Conservation (phyloP, 2,329 filamentous ascomycete genomes). For the Venturia pyrina region DNA sequence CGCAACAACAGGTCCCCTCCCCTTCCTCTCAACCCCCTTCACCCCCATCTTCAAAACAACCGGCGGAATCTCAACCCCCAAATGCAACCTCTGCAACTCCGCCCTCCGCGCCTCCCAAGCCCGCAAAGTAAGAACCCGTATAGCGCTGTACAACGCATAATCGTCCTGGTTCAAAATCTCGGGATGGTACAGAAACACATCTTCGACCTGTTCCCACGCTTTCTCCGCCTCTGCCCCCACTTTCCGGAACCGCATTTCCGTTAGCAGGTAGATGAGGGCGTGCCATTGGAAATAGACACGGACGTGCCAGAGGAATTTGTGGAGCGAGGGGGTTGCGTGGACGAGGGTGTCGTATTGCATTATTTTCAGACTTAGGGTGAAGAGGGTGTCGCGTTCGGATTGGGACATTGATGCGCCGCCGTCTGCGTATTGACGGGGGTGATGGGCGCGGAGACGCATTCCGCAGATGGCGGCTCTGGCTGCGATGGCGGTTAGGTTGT, state of each 20-base stretch:
- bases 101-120: conserved; percentile 30
- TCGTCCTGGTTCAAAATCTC: conserved; percentile 28
- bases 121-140: conserved; percentile 33
- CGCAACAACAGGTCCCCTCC: neutral
- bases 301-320: conserved; percentile 37
- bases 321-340: conserved; percentile 28
- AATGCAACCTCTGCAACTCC: neutral
- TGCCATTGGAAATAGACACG: conserved; percentile 43
- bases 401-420: conserved; percentile 20
- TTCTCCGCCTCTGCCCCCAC: conserved; percentile 19
- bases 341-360: conserved; percentile 31
- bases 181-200: conserved; percentile 33
- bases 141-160: conserved; percentile 32
- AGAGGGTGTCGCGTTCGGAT: conserved; percentile 30
- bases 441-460: conserved; percentile 36
- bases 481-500: conserved; percentile 34
- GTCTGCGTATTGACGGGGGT: conserved; percentile 30
- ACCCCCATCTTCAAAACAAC: neutral
- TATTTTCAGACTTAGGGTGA: conserved; percentile 30
- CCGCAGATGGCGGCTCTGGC: conserved; percentile 33
- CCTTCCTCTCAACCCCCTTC: neutral
- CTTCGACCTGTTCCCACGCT: conserved; percentile 37
- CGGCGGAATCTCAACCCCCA: neutral
- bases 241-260: conserved; percentile 29
- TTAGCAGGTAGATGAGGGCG: conserved; percentile 40